Evolutionary conservation across 2,329 filamentous ascomycete species (phyloP).

Genomic region (Penicillium janthinellum): DNA sequence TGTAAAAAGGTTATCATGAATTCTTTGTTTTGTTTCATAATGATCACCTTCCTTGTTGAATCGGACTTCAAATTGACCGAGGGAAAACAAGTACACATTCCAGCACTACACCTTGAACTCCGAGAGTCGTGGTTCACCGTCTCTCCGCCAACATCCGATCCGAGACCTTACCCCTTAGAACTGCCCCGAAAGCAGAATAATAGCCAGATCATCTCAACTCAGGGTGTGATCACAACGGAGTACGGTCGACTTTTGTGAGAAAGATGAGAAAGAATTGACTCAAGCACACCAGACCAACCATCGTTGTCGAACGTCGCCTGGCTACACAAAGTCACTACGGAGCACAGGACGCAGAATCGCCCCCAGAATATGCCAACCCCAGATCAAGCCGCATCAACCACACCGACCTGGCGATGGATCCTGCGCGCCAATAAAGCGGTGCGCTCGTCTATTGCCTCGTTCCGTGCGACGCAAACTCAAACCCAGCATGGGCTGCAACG

Average conservation of each 20-base stretch:
- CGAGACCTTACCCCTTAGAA: neutral
- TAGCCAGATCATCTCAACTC: no score
- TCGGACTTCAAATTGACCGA: neutral
- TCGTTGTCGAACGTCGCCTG: conserved; percentile 12
- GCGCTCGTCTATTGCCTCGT: conserved; percentile 6
- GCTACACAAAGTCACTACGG: neutral
- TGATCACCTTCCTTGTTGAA: neutral
- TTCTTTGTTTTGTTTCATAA: neutral
- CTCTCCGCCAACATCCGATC: neutral
- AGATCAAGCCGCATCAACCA: conserved; percentile 22
- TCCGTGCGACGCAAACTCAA: conserved; percentile 26
- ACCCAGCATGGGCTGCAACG: conserved; percentile 25
- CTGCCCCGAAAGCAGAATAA: neutral
- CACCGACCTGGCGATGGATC: conserved; percentile 8
- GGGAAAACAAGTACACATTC: neutral
- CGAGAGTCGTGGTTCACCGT: neutral
- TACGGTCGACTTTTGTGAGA: neutral
- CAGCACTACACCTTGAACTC: neutral
- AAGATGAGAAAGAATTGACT: neutral
- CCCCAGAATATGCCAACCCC: conserved; percentile 12
- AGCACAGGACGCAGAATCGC: neutral
- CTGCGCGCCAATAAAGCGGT: conserved; percentile 12
- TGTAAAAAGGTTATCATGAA: neutral
- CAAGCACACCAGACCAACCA: neutral
- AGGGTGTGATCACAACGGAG: no score